A percentile compares a stretch with the other conserved stretches of the same genome.
Conservation (phyloP, 768 basidiomycete species). For the Leccinum uliginosum region DNA sequence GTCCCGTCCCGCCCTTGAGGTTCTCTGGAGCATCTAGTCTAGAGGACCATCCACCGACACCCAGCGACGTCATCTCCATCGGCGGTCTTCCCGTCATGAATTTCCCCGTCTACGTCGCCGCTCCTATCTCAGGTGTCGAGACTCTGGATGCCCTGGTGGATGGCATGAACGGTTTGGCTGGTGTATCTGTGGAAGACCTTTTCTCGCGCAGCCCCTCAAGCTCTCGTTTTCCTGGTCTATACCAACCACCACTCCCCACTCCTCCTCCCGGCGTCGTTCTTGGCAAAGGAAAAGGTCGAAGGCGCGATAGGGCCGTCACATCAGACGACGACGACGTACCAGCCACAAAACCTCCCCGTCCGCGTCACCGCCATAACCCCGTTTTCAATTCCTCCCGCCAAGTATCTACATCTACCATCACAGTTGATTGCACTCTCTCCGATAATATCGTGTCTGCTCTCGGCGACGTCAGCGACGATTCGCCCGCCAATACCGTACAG, state of each 20-base stretch:
- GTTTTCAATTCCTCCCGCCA: slow-evolving; percentile 22
- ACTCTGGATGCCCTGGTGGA: slow-evolving; percentile 87
- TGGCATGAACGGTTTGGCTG: slow-evolving; percentile 90
- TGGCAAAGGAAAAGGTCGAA: slow-evolving; percentile 41
- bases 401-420: slow-evolving; percentile 30
- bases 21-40: slow-evolving; percentile 69
- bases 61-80: slow-evolving; percentile 41
- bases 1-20: slow-evolving; percentile 48
- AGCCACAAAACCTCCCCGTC: slow-evolving; percentile 14
- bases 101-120: slow-evolving; percentile 68
- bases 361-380: slow-evolving; percentile 20
- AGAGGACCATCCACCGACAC: slow-evolving; percentile 74
- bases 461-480: slow-evolving; percentile 9
- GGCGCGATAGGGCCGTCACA: slow-evolving; percentile 25
- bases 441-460: slow-evolving; percentile 14
- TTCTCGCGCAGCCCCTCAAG: slow-evolving; percentile 41
- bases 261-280: slow-evolving; percentile 78
- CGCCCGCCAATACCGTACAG: slow-evolving; percentile 11
- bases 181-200: slow-evolving; percentile 51
- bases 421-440: slow-evolving; percentile 18
- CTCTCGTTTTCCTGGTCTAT: slow-evolving; percentile 56
- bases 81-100: slow-evolving; percentile 31
- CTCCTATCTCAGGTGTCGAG: slow-evolving; percentile 76
- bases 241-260: slow-evolving; percentile 78
- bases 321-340: slow-evolving; percentile 52